Base-by-base conservation (phyloP, 2,329 filamentous ascomycete genomes). In the Aspergillus aculeatus region DNA sequence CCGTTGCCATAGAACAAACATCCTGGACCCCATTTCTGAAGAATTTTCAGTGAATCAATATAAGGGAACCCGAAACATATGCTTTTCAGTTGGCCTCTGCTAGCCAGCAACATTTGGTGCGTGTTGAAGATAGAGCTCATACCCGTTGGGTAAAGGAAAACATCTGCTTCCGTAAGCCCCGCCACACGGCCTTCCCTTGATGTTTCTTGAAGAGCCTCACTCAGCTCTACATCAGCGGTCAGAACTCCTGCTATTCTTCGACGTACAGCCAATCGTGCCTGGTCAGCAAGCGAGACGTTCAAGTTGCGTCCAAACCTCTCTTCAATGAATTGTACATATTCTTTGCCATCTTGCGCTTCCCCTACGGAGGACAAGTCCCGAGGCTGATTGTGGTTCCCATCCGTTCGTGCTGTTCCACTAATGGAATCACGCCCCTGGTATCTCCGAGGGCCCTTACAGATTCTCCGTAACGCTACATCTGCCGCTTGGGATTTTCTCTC, bases 1-100 rank as follows among this genome's bases (percentile, higher is more conserved):
- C 89, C 91, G 68, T 89, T 85, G 3, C 94, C 94, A 75, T 96
- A 97, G 73, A 98, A 98, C 2, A 89, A 74, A 61, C 89, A 93
- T 0, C 94, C 94, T 0, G 92, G 90, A 0, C 94, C 95, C 74
- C 96, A 98, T 74, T 98, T 99, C 73, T 98, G 83, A 5, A 98
- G 80, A 53, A 97, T 91, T 74, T 99, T 99, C 57, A 98, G 83
- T 0, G 95, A 97, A 75, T 99, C 95, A 55, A 97, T 91, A 68
- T 99, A 99, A 0, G 95, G 92, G 68, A 99, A 99, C n/a, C 95
- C 95, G 70, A 92, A 97, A 70, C 89, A 93, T 71, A 99, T 87
- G 74, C 92, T 96, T 75, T 91, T 90, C 61, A 85, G 72, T 7
- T 82, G 78, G 3, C 87, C 86, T 41, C 88, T 85, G 0, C 86